Evolutionary conservation across 2,329 filamentous ascomycete species (phyloP).

Genomic region (Colletotrichum coccodes): DNA sequence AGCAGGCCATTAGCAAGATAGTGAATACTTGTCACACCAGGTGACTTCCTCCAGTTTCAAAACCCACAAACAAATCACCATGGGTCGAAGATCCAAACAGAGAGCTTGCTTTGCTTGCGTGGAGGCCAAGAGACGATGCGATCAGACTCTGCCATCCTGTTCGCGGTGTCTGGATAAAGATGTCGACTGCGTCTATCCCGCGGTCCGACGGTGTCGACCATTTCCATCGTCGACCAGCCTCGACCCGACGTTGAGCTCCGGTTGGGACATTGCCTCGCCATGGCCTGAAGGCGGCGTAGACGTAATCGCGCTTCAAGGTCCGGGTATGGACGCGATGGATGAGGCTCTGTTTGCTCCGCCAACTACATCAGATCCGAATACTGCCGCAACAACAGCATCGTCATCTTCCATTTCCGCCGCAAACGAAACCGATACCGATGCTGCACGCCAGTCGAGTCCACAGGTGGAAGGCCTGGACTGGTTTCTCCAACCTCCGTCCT

Average conservation of each 20-base stretch:
- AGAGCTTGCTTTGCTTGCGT: constrained; percentile 18
- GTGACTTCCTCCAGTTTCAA: background rate
- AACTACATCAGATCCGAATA: background rate
- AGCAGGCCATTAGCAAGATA: background rate
- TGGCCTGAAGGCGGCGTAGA: background rate
- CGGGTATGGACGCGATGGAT: background rate
- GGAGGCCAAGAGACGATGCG: constrained; percentile 22
- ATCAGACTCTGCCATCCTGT: constrained; percentile 15
- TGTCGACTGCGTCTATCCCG: constrained; percentile 10
- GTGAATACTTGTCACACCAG: background rate
- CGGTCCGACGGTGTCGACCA: background rate
- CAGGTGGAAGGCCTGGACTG: constrained; percentile 4
- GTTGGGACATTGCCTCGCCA: background rate
- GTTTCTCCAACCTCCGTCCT: constrained; percentile 12
- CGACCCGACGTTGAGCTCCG: background rate
- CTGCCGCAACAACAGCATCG: background rate
- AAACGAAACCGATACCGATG: background rate
- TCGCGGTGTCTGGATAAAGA: constrained; percentile 20
- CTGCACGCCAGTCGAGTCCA: background rate
- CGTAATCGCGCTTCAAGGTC: background rate
- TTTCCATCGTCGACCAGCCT: background rate
- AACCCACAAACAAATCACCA: background rate
- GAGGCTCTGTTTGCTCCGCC: background rate
- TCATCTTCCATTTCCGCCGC: background rate
- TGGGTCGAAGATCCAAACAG: constrained; percentile 23